Evolutionary conservation across 805 yeast genomes (phyloP).

Genomic region (Wickerhamomyces queroliae): DNA sequence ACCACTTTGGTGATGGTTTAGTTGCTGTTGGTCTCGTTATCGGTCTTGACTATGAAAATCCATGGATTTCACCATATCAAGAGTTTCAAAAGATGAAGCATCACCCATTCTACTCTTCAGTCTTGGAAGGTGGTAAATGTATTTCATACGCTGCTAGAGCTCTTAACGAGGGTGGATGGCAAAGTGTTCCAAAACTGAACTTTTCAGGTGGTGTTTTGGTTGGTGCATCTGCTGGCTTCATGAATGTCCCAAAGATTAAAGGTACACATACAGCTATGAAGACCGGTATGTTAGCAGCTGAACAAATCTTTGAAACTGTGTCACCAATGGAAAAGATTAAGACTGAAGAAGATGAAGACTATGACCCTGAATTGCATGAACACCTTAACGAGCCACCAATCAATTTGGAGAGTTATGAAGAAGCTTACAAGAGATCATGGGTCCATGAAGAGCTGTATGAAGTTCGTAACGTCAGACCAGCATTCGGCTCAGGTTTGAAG

Average conservation of each 20-base stretch:
- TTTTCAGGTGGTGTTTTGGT: constrained; percentile 97
- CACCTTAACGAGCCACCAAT: constrained; percentile 35
- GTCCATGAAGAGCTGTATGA: constrained; percentile 74
- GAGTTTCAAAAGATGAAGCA: constrained; percentile 93
- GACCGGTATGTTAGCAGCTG: constrained; percentile 94
- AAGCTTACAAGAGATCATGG: constrained; percentile 73
- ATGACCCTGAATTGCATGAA: constrained; percentile 35
- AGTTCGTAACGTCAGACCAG: constrained; percentile 89
- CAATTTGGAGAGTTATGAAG: constrained; percentile 55
- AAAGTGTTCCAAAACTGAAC: constrained; percentile 81
- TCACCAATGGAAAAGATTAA: constrained; percentile 35
- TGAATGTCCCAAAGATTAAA: constrained; percentile 95
- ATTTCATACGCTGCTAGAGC: constrained; percentile 95
- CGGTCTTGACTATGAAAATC: constrained; percentile 92
- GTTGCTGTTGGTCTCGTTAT: constrained; percentile 93
- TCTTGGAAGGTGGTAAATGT: constrained; percentile 85
- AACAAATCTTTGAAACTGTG: constrained; percentile 55
- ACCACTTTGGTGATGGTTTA: constrained; percentile 91
- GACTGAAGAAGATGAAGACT: constrained; percentile 36
- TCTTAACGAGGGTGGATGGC: constrained; percentile 94
- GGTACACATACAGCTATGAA: constrained; percentile 98
- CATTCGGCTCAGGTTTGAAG: constrained; percentile 76
- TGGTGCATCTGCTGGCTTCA: constrained; percentile 94
- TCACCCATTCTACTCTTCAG: constrained; percentile 76
- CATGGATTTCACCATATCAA: constrained; percentile 91